Conservation (phyloP, 1,139 yeast species). For the Debaryomyces robertsiae region DNA sequence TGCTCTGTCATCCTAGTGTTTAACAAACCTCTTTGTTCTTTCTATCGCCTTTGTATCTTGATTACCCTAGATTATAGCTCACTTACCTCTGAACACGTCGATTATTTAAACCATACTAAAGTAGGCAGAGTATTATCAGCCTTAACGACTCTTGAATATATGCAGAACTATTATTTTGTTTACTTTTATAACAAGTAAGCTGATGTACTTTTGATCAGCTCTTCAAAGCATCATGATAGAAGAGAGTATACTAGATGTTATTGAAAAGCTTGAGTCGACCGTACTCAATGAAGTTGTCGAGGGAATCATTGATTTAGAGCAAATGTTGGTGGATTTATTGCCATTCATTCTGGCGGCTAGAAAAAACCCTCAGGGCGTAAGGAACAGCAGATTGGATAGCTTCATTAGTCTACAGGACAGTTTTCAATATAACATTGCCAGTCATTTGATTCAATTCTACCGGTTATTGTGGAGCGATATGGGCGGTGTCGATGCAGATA, state of each 20-base stretch:
- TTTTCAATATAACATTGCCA: conserved; percentile 51
- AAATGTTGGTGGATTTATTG: conserved; percentile 23
- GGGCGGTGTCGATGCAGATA: conserved; percentile 10
- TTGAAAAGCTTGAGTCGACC: conserved; percentile 21
- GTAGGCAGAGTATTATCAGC: conserved; percentile 2
- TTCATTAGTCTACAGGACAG: conserved; percentile 54
- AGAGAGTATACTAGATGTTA: conserved; percentile 17
- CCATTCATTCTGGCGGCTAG: conserved; percentile 26
- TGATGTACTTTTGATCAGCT: background rate
- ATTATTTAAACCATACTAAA: background rate
- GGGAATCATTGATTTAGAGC: conserved; percentile 23
- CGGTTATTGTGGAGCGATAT: conserved; percentile 17
- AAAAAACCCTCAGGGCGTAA: conserved; percentile 17
- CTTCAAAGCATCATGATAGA: conserved; percentile 17
- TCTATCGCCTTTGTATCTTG: no score
- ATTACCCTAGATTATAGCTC: background rate
- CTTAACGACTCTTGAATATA: background rate
- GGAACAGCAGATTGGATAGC: conserved; percentile 28
- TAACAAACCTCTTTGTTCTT: no score
- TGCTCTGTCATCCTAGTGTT: conserved; percentile 11
- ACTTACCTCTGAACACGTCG: background rate
- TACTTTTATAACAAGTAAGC: conserved; percentile 7
- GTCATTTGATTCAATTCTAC: conserved; percentile 35
- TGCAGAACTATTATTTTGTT: conserved; percentile 9
- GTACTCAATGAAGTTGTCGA: conserved; percentile 10